Evolutionary conservation across 1,139 yeast genomes (phyloP), one percentile per base, ranked within the genome.

Genomic region (Pichia sp.): DNA sequence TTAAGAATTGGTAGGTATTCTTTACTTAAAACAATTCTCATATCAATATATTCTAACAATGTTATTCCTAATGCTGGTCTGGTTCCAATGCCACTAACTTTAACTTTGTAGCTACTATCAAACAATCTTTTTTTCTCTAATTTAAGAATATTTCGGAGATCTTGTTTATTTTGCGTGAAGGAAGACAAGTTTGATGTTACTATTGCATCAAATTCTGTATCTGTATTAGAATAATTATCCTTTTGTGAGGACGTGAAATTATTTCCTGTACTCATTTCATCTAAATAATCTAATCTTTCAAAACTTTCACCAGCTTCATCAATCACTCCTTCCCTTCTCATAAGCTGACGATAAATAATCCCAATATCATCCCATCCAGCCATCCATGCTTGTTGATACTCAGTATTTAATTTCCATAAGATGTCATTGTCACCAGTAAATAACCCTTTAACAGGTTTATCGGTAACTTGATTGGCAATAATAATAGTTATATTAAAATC

Each of bases 391-490:
- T 79, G 53, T 55, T 87, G 96, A 53, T 78, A 78, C 47, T 83
- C 84, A 43, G 74, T 64, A 37, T 71, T 74, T 45, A 76, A 57
- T n/a, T 72, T 64, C 39, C 51, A 48, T 21, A 56, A 47, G 40
- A 69, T 60, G 18, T 58, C 62, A 25, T 53, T 59, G 13, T 55
- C 61, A 13, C 50, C 50, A n/a, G 48, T 42, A 30, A 45, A 53
- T 18, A 51, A 48, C 35, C 59, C 51, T 20, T 31, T 41, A 3
- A 65, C 45, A 2, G 73, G 73, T 46, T 69, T 70, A 51, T 84
- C 91, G 37, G 86, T 72, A 0, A 89, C 88, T 60, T 89, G 97
- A 54, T 89, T 89, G 0, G 89, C 76, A 2, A 84, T 70, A 0
- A 87, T 78, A 0, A 89, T 60, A 0, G 95, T 86, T 9, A 85